A percentile compares a stretch with the other conserved stretches of the same genome.
Evolutionary conservation across 345 rosid species (phyloP).

Genomic region (Euphorbia peplus): DNA sequence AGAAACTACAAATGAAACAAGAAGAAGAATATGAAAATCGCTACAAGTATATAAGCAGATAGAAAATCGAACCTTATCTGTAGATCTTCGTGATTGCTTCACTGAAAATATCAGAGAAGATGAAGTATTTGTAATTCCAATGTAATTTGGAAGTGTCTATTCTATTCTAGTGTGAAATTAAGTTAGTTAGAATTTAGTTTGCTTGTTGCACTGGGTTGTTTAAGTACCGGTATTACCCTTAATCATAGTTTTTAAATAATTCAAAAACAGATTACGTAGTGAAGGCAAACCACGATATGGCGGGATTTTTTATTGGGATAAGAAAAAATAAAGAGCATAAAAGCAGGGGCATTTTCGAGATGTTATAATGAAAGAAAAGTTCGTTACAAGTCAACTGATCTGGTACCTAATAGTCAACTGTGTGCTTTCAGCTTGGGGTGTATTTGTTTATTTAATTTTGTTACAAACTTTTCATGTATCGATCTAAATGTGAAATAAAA

Average conservation of each 20-base stretch:
- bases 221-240: slow-evolving; percentile 9
- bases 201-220: background rate
- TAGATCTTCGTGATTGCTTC: background rate
- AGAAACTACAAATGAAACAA: background rate
- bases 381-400: background rate
- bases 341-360: background rate
- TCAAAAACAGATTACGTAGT: background rate
- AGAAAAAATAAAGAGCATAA: too few species aligned
- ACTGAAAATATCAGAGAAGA: background rate
- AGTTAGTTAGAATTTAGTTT: background rate
- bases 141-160: background rate
- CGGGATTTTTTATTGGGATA: background rate
- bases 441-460: too few species aligned
- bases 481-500: too few species aligned
- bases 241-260: too few species aligned
- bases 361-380: too few species aligned
- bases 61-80: background rate
- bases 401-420: background rate
- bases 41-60: background rate
- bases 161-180: background rate
- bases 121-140: background rate
- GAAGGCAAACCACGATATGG: background rate
- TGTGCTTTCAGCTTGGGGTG: background rate
- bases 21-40: background rate
- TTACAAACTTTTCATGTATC: too few species aligned